These are phyloP conservation scores for Hypholoma sublateritium DNA, from an alignment of 768 basidiomycete species.

Conservation along the genomic window DNA sequence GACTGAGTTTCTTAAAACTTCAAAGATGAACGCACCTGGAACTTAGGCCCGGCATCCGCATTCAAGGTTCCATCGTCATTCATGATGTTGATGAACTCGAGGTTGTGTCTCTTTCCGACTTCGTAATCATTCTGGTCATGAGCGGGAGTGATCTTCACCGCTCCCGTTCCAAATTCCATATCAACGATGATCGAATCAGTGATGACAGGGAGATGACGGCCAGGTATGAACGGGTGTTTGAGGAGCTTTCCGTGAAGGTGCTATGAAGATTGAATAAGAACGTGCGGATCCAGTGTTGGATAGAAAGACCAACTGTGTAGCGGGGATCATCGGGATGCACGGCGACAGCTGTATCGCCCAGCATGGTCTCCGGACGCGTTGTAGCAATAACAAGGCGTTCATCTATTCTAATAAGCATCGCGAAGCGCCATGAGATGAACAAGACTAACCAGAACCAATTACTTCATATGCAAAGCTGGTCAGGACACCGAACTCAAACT, in stretches of 20 bases:
- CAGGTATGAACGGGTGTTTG: conserved; percentile 79
- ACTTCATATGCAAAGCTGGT: conserved; percentile 95
- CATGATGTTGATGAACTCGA: conserved; percentile 91
- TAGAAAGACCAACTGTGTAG: conserved; percentile 57
- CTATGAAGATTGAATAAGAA: conserved; percentile 26
- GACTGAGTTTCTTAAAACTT: background rate
- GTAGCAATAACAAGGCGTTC: conserved; percentile 94
- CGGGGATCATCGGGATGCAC: conserved; percentile 92
- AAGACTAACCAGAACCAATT: conserved; percentile 69
- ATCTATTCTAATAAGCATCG: conserved; percentile 40
- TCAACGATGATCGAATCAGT: conserved; percentile 87
- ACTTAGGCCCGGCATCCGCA: conserved; percentile 78
- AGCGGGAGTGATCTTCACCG: conserved; percentile 98
- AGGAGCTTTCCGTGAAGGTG: conserved; percentile 95
- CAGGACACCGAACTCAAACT: conserved; percentile 95
- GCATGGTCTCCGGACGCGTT: conserved; percentile 97
- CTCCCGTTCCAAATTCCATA: conserved; percentile 96
- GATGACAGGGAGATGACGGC: conserved; percentile 85
- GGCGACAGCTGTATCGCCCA: conserved; percentile 96
- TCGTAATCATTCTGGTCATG: conserved; percentile 98
- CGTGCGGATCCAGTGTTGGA: background rate
- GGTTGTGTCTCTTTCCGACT: conserved; percentile 81
- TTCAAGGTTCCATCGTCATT: conserved; percentile 98
- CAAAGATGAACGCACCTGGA: conserved; percentile 30
- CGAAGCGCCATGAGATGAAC: background rate